phyloP scores from a whole-genome alignment of 257 asterid species.

The Nicotiana tomentosiformis region DNA sequence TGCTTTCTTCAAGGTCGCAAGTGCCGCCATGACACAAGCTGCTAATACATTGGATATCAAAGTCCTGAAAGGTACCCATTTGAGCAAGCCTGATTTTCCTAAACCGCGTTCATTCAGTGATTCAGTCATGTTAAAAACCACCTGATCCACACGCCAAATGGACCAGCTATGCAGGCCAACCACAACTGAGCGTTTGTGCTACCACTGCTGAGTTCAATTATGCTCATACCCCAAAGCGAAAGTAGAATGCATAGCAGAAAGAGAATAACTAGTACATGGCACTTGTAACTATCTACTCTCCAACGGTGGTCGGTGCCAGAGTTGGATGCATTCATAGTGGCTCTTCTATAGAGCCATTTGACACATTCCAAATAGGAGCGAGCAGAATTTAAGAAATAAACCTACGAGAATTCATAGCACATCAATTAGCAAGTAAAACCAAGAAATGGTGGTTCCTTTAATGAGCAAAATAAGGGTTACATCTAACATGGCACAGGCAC shows the following conservation, averaged over 20 bases:
- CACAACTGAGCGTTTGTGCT: conserved; percentile 47
- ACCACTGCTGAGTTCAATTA: conserved; percentile 39
- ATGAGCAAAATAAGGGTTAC: not conserved
- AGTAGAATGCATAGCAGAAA: conserved; percentile 38
- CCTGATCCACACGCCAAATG: conserved; percentile 84
- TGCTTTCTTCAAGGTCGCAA: conserved; percentile 57
- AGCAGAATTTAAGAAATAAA: conserved; percentile 55
- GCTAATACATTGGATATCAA: conserved; percentile 83
- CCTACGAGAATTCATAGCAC: conserved; percentile 32
- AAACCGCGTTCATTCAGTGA: conserved; percentile 45
- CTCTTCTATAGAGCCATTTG: not conserved
- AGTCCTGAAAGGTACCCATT: conserved; percentile 92
- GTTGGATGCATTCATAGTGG: not conserved
- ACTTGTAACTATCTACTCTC: conserved; percentile 19
- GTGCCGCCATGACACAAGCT: conserved; percentile 79
- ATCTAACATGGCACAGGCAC: not conserved
- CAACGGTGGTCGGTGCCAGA: not conserved
- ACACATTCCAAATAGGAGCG: conserved; percentile 60
- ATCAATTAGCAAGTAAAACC: not conserved
- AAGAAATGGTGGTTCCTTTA: not conserved
- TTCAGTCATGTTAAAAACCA: conserved; percentile 80
- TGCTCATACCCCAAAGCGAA: conserved; percentile 45
- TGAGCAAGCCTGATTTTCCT: conserved; percentile 40
- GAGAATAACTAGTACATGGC: conserved; percentile 25
- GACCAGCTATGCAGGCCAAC: conserved; percentile 79